Conservation (phyloP, 2,329 filamentous ascomycete genomes). For the Camillea tinctor region DNA sequence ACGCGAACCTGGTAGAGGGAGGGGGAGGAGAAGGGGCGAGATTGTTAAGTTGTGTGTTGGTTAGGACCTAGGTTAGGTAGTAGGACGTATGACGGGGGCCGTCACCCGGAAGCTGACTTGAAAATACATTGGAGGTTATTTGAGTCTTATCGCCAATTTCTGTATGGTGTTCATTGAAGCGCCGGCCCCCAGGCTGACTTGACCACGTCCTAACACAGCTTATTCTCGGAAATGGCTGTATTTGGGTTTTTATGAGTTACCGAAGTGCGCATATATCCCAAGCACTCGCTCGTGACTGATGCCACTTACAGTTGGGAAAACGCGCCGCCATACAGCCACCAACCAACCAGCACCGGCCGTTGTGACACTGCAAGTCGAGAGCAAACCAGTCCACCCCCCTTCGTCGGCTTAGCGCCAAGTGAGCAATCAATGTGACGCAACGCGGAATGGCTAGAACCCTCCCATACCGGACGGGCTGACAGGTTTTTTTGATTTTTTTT, state of each 20-base stretch:
- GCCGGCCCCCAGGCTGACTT: background rate
- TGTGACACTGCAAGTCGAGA: background rate
- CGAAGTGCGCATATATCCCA: background rate
- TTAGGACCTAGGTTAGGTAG: too few relatives aligned
- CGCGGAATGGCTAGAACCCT: background rate
- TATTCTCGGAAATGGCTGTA: background rate
- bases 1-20: too few relatives aligned
- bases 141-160: background rate
- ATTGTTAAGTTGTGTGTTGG: background rate
- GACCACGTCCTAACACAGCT: background rate
- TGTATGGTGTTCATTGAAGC: background rate
- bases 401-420: background rate
- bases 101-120: background rate
- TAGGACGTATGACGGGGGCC: background rate
- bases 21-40: background rate
- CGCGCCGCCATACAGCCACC: background rate
- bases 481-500: too few relatives aligned
- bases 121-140: background rate
- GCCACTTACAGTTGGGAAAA: background rate
- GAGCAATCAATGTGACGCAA: constrained; percentile 1
- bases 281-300: background rate
- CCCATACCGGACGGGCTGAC: background rate
- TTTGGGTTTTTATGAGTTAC: background rate
- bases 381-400: background rate
- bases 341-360: background rate